Conservation (phyloP, 345 rosid species). For the Clausena lansium region DNA sequence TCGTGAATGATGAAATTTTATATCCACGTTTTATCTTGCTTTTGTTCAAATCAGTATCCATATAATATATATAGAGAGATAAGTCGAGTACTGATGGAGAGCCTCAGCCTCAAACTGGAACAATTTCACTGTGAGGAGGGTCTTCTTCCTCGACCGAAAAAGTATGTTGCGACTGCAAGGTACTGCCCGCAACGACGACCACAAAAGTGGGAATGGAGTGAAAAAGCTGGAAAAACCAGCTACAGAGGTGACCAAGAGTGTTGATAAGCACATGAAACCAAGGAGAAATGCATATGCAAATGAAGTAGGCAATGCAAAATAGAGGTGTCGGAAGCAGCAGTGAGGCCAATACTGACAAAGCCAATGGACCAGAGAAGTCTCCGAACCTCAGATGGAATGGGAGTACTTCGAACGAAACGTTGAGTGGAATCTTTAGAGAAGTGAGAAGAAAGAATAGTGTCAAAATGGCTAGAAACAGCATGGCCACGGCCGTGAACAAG, state of each 20-base stretch:
- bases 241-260: background rate
- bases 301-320: background rate
- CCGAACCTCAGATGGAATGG: background rate
- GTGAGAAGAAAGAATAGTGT: background rate
- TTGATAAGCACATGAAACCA: background rate
- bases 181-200: background rate
- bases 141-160: background rate
- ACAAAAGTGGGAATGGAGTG: background rate
- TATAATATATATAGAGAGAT: too few species aligned
- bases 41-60: too few species aligned
- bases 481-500: background rate
- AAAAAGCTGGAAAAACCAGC: background rate
- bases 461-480: background rate
- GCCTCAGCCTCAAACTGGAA: background rate
- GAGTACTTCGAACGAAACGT: background rate
- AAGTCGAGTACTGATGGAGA: too few species aligned
- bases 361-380: background rate
- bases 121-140: background rate
- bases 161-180: background rate
- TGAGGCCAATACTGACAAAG: background rate
- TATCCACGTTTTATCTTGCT: too few species aligned
- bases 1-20: too few species aligned
- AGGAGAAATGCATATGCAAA: conserved; percentile 6
- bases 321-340: background rate
- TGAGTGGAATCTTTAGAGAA: conserved; percentile 2